These are phyloP conservation scores for Komagataea norvegica DNA, from an alignment of 1,139 yeast genomes.

Conservation along the genomic window DNA sequence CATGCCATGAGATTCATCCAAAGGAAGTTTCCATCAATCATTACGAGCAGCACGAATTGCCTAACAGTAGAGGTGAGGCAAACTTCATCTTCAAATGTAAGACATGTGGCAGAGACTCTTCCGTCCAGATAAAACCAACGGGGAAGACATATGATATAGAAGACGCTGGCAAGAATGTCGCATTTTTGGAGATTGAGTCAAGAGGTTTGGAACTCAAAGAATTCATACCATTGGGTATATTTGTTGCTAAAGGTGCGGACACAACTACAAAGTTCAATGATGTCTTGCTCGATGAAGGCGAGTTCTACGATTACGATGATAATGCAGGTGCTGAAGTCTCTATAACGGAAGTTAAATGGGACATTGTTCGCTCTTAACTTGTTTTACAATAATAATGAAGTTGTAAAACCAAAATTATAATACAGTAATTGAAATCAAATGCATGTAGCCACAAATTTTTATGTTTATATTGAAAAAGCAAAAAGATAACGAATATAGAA, in stretches of 20 bases:
- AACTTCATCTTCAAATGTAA: conserved; percentile 78
- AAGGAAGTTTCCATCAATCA: conserved; percentile 71
- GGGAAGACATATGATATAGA: conserved; percentile 31
- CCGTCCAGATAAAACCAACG: conserved; percentile 35
- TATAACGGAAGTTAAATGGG: conserved; percentile 68
- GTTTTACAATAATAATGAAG: background rate
- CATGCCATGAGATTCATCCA: conserved; percentile 73
- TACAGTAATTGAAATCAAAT: background rate
- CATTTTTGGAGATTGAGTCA: conserved; percentile 67
- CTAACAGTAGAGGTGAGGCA: conserved; percentile 79
- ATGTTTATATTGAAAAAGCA: background rate
- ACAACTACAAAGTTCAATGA: conserved; percentile 51
- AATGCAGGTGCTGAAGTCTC: conserved; percentile 77
- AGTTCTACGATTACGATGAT: conserved; percentile 96
- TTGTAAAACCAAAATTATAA: background rate
- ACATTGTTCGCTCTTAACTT: conserved; percentile 31
- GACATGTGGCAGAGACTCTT: conserved; percentile 50
- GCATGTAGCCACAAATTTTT: no score
- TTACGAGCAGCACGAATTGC: conserved; percentile 48
- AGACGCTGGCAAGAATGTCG: conserved; percentile 31
- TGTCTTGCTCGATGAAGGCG: conserved; percentile 72
- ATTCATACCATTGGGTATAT: conserved; percentile 63
- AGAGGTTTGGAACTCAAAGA: conserved; percentile 76
- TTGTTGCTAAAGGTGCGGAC: conserved; percentile 55
- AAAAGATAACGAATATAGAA: background rate